These are phyloP conservation scores for Cubamyces sp. DNA, from an alignment of 768 basidiomycete genomes.

Conservation along the genomic window DNA sequence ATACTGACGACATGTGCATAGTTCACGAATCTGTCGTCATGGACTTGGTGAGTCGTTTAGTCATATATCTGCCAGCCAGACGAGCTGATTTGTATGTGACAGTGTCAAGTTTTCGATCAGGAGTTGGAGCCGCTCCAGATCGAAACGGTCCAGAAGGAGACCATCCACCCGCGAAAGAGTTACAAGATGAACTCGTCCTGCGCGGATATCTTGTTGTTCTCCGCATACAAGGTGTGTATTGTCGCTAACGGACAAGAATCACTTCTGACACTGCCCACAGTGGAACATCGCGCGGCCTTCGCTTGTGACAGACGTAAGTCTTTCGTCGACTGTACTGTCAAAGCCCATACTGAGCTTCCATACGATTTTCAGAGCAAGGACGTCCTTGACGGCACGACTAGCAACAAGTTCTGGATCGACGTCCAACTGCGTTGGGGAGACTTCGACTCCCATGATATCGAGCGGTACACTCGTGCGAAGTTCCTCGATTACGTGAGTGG, in stretches of 20 bases:
- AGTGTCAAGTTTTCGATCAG: slow-evolving; percentile 99
- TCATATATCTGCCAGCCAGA: background rate
- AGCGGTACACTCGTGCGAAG: slow-evolving; percentile 97
- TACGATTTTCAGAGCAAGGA: slow-evolving; percentile 72
- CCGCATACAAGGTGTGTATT: slow-evolving; percentile 73
- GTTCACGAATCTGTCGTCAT: slow-evolving; percentile 92
- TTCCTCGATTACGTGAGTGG: slow-evolving; percentile 91
- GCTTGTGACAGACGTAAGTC: slow-evolving; percentile 85
- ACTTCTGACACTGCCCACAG: slow-evolving; percentile 39
- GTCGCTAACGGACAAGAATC: background rate
- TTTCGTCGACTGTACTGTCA: slow-evolving; percentile 28
- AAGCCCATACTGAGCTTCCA: background rate
- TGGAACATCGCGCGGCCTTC: slow-evolving; percentile 99
- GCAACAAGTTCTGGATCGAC: slow-evolving; percentile 98
- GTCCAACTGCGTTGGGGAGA: slow-evolving; percentile 97
- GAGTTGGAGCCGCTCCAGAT: slow-evolving; percentile 98
- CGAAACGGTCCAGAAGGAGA: slow-evolving; percentile 99
- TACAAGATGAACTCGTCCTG: slow-evolving; percentile 99
- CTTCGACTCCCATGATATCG: slow-evolving; percentile 98
- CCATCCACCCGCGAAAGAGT: slow-evolving; percentile 98
- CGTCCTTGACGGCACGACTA: slow-evolving; percentile 95
- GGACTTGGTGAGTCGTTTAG: slow-evolving; percentile 65
- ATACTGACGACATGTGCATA: slow-evolving; percentile 34
- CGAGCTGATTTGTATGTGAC: slow-evolving; percentile 11
- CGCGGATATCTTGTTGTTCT: slow-evolving; percentile 97